phyloP scores from a whole-genome alignment of 306 rosid species.

The Rubus idaeus region DNA sequence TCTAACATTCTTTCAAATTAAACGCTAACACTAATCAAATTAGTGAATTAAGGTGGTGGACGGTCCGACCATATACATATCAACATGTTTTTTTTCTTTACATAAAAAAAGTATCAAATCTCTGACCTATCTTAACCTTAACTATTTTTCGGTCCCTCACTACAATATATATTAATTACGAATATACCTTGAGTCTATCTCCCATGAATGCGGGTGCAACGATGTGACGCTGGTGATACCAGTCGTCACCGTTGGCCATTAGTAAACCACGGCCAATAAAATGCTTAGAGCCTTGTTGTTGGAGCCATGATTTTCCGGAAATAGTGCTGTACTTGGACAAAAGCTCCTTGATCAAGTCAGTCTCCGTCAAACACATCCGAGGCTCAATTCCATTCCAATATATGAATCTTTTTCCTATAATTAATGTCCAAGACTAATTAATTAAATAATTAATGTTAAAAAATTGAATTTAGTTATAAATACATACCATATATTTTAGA shows the following conservation, averaged over 20 bases:
- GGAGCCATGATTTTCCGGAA: slow-evolving; percentile 52
- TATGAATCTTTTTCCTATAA: slow-evolving; percentile 42
- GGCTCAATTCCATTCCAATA: slow-evolving; percentile 55
- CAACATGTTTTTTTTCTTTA: background rate
- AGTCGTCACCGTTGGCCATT: slow-evolving; percentile 51
- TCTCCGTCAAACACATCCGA: slow-evolving; percentile 50
- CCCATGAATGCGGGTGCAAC: slow-evolving; percentile 49
- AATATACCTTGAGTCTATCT: slow-evolving; percentile 41
- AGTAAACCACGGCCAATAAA: slow-evolving; percentile 49
- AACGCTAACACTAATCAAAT: background rate
- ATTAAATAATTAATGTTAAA: background rate
- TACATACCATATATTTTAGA: slow-evolving; percentile 62
- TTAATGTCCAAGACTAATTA: background rate
- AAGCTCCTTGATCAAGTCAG: slow-evolving; percentile 44
- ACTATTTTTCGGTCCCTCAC: background rate
- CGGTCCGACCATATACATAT: background rate
- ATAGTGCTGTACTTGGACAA: slow-evolving; percentile 40
- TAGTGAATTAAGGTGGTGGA: background rate
- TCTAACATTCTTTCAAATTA: background rate
- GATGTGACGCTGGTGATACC: slow-evolving; percentile 57
- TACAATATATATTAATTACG: background rate
- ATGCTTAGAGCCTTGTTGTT: slow-evolving; percentile 52
- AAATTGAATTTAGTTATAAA: background rate
- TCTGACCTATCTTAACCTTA: background rate
- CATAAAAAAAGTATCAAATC: background rate